phyloP scores from a whole-genome alignment of 2,329 filamentous ascomycete species.

The Cladophialophora psammophila region DNA sequence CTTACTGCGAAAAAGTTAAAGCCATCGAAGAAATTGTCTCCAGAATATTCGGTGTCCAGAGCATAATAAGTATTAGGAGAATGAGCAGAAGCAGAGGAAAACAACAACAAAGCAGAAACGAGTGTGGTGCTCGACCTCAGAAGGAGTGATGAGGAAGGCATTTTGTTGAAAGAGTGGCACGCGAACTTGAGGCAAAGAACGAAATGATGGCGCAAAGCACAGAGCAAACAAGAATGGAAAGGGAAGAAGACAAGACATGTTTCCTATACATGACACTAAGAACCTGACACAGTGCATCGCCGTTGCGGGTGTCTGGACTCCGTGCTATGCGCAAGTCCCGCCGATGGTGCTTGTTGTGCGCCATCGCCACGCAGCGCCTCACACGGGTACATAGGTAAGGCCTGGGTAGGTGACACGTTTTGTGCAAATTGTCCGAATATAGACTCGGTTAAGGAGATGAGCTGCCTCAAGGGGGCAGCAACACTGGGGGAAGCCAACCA shows the following conservation, averaged over 20 bases:
- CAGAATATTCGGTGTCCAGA: constrained; percentile 53
- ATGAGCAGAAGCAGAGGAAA: constrained; percentile 33
- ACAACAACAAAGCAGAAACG: constrained; percentile 39
- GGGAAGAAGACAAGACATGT: constrained; percentile 7
- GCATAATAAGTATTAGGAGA: constrained; percentile 26
- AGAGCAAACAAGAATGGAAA: constrained; percentile 22
- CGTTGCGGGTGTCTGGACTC: constrained; percentile 3
- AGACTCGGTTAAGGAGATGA: constrained; percentile 2
- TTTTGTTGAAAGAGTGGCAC: constrained; percentile 37
- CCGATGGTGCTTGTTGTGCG: constrained; percentile 11
- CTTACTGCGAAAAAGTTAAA: constrained; percentile 56
- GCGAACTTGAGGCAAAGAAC: constrained; percentile 20
- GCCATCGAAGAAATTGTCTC: constrained; percentile 57
- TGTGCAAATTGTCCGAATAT: constrained; percentile 19
- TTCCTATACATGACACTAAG: constrained; percentile 15
- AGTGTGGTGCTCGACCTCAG: constrained; percentile 42
- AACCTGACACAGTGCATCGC: constrained; percentile 4
- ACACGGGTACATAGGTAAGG: neutral
- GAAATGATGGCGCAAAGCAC: constrained; percentile 24
- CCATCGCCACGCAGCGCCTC: neutral
- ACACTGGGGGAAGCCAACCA: neutral
- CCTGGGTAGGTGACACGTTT: neutral
- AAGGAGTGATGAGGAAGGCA: constrained; percentile 43
- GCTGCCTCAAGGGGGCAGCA: neutral
- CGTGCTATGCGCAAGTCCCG: constrained; percentile 6